phyloP scores from a whole-genome alignment of 768 basidiomycete genomes.

The Kondoa subrosea region DNA sequence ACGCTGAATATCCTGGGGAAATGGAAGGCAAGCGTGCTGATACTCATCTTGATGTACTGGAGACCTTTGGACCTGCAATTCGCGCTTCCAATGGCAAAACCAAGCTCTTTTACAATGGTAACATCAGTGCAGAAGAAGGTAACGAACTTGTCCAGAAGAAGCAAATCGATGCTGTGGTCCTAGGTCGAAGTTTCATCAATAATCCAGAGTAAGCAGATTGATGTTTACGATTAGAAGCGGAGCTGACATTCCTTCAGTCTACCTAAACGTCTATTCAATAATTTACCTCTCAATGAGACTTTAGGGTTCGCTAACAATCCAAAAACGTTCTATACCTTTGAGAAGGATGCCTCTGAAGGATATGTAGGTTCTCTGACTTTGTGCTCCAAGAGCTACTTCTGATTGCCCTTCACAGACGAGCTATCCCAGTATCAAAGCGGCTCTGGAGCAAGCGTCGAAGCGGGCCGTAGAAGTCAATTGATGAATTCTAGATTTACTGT shows the following conservation, averaged over 20 bases:
- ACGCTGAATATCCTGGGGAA: neutral
- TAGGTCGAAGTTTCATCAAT: constrained; percentile 27
- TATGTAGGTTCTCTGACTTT: neutral
- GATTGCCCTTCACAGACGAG: too few relatives aligned
- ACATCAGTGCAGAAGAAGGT: constrained; percentile 34
- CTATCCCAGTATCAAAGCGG: too few relatives aligned
- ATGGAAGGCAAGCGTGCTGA: constrained; percentile 28
- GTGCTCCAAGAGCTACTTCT: too few relatives aligned
- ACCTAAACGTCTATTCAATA: neutral
- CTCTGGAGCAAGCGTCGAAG: too few relatives aligned
- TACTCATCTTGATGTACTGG: constrained; percentile 36
- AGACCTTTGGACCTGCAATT: constrained; percentile 33
- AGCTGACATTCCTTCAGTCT: neutral
- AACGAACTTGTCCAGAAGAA: constrained; percentile 32
- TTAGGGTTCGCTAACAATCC: neutral
- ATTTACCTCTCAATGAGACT: neutral
- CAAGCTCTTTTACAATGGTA: constrained; percentile 35
- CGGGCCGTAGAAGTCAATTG: too few relatives aligned
- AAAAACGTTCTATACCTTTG: neutral
- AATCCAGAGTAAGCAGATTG: neutral
- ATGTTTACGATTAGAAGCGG: neutral
- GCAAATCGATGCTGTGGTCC: constrained; percentile 34
- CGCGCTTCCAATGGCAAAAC: constrained; percentile 28
- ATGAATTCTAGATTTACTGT: too few relatives aligned
- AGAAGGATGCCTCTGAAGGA: neutral